Percentiles rank a stretch among this genome's conserved stretches.
These are phyloP conservation scores for Rhynchosporium graminicola DNA, from an alignment of 2,329 filamentous ascomycete species.

Conservation along the genomic window DNA sequence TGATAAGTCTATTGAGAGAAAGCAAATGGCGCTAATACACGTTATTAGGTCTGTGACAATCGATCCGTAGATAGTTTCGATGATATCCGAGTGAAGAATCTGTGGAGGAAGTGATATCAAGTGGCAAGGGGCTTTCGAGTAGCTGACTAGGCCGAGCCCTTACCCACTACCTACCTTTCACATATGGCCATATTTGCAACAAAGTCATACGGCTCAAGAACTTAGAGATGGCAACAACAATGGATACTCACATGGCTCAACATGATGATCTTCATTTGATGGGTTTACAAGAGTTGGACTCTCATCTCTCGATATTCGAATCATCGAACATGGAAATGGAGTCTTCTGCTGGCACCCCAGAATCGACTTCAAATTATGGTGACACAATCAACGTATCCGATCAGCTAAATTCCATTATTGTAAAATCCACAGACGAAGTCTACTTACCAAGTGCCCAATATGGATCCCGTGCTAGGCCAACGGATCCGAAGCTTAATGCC, in stretches of 20 bases:
- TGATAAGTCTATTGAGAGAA: slow-evolving; percentile 25
- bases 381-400: slow-evolving; percentile 32
- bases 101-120: slow-evolving; percentile 34
- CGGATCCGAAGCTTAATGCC: slow-evolving; percentile 29
- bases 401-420: slow-evolving; percentile 34
- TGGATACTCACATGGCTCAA: slow-evolving; percentile 41
- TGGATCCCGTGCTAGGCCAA: slow-evolving; percentile 27
- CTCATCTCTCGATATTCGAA: slow-evolving; percentile 43
- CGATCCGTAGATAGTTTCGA: slow-evolving; percentile 24
- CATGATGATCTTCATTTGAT: slow-evolving; percentile 42
- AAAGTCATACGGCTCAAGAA: slow-evolving; percentile 41
- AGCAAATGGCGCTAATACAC: slow-evolving; percentile 28
- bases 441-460: slow-evolving; percentile 26
- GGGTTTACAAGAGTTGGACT: slow-evolving; percentile 43
- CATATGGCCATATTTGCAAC: slow-evolving; percentile 40
- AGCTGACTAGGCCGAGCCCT: slow-evolving; percentile 34
- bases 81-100: slow-evolving; percentile 30
- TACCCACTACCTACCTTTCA: slow-evolving; percentile 28
- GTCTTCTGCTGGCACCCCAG: slow-evolving; percentile 34
- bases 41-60: slow-evolving; percentile 26
- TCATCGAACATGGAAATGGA: slow-evolving; percentile 33
- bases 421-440: slow-evolving; percentile 33
- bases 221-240: slow-evolving; percentile 41
- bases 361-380: slow-evolving; percentile 36
- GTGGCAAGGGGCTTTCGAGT: slow-evolving; percentile 36